Base-by-base conservation (phyloP, 495 filamentous ascomycete species). In the Penicillium fimorum region DNA sequence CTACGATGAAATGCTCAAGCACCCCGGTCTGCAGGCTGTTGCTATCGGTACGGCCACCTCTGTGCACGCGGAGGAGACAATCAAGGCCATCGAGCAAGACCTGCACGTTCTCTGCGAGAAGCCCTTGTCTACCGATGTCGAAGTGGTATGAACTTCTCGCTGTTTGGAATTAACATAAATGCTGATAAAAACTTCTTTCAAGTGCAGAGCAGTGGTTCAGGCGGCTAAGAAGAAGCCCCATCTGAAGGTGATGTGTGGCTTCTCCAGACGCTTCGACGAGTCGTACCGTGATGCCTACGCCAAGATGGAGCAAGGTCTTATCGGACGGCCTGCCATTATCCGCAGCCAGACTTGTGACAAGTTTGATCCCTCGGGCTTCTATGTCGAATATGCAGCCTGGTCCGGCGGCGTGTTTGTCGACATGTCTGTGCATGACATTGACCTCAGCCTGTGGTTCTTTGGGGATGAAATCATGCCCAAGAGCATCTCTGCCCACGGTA, bases 391-490 rank as follows among this genome's bases (percentile, higher is more conserved):
- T 60, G 77, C 81, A n/a, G 66, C 76, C 47, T 76, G 70, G 61
- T 73, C 66, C 5, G 80, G 80, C 30, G 82, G 81, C 0, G 92
- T 82, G 47, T 84, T 84, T 61, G 79, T 83, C 12, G 81, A 83
- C 65, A 78, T 74, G 59, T 70, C 67, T 4, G 78, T 84, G 50
- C 81, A 84, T 59, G 81, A 84, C 58, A 82, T 84, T 50, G 81
- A 84, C 51, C 73, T 84, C 0, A 68, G 77, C 0, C 66, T 84
- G 1, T 83, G 76, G 78, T 83, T 79, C 69, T 79, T 82, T 56
- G 77, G 76, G n/a, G 61, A 79, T 24, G 64, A 75, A 40, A 55
- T 63, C 24, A 56, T 63, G 27, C 63, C 75, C 49, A 84, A 84
- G 56, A 72, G 66, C 55, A 76, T 80, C 12, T 67, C 67, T 1